Percentiles rank a stretch among this genome's conserved stretches.
phyloP scores from a whole-genome alignment of 148 eudicot genomes.

The Hydrangea macrophylla region DNA sequence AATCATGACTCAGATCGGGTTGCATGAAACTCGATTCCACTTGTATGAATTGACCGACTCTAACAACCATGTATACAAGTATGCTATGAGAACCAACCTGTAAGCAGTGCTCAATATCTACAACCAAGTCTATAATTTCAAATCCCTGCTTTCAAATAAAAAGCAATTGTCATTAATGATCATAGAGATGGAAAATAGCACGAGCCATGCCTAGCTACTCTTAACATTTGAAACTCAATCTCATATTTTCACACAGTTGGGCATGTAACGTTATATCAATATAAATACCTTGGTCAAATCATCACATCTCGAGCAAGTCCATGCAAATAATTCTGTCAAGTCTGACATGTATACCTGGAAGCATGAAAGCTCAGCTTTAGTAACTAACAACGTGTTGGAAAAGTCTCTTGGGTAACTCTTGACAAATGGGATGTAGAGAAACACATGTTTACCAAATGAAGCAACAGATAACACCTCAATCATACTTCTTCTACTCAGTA shows the following conservation, averaged over 20 bases:
- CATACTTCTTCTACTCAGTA: neutral
- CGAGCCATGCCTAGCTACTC: neutral
- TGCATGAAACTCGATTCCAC: no score
- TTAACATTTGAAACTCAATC: neutral
- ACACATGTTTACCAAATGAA: neutral
- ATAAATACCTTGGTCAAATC: slow-evolving; percentile 61
- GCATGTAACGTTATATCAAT: neutral
- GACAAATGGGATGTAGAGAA: neutral
- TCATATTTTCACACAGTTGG: neutral
- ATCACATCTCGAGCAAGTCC: slow-evolving; percentile 94
- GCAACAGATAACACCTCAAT: neutral
- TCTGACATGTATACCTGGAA: slow-evolving; percentile 89
- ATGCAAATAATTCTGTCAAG: slow-evolving; percentile 73
- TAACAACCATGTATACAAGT: no score
- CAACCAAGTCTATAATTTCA: slow-evolving; percentile 83
- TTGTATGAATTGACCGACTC: no score
- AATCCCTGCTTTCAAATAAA: slow-evolving; percentile 83
- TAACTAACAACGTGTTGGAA: slow-evolving; percentile 5
- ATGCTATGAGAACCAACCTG: slow-evolving; percentile 43
- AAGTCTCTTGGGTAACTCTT: neutral
- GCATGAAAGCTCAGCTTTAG: neutral
- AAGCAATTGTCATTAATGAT: no score
- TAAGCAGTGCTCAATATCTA: slow-evolving; percentile 82
- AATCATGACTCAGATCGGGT: no score
- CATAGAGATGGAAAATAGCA: neutral